Evolutionary conservation across 176 grass and related monocot species (phyloP).

Genomic region (Musa beccarii): DNA sequence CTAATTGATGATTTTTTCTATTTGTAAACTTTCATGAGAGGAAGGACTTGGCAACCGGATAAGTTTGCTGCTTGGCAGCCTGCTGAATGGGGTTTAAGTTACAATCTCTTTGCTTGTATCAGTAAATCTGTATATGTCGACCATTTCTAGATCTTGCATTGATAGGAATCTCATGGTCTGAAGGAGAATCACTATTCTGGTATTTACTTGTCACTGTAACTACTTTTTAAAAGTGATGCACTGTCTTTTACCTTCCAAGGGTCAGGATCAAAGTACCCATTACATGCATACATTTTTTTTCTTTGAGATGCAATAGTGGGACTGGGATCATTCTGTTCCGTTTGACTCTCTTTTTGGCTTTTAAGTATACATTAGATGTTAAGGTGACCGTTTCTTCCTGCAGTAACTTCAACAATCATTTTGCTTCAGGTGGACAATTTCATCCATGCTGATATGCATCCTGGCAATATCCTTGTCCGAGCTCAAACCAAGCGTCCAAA

Average conservation of each 20-base stretch:
- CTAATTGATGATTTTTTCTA: not conserved
- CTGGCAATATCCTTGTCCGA: slow-evolving; percentile 96
- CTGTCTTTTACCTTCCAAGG: too few relatives aligned
- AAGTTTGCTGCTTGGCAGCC: too few relatives aligned
- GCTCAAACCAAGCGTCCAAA: slow-evolving; percentile 42
- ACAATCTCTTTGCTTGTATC: slow-evolving; percentile 8
- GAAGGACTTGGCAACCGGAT: too few relatives aligned
- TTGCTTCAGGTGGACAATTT: slow-evolving; percentile 94
- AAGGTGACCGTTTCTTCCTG: not conserved
- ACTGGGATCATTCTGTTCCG: not conserved
- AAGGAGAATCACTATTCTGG: too few relatives aligned
- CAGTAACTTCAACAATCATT: not conserved
- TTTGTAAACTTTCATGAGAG: too few relatives aligned
- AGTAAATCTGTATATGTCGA: not conserved
- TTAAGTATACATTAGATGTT: not conserved
- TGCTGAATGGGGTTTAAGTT: not conserved
- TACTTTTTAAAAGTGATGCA: too few relatives aligned
- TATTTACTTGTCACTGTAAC: too few relatives aligned
- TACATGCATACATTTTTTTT: not conserved
- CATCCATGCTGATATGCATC: slow-evolving; percentile 98
- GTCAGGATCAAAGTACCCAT: not conserved
- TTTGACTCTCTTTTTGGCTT: not conserved
- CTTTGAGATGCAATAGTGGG: not conserved
- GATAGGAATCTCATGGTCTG: too few relatives aligned
- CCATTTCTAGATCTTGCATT: not conserved